Evolutionary conservation across 305 asterid species (phyloP).

Genomic region (Fraxinus sp.): DNA sequence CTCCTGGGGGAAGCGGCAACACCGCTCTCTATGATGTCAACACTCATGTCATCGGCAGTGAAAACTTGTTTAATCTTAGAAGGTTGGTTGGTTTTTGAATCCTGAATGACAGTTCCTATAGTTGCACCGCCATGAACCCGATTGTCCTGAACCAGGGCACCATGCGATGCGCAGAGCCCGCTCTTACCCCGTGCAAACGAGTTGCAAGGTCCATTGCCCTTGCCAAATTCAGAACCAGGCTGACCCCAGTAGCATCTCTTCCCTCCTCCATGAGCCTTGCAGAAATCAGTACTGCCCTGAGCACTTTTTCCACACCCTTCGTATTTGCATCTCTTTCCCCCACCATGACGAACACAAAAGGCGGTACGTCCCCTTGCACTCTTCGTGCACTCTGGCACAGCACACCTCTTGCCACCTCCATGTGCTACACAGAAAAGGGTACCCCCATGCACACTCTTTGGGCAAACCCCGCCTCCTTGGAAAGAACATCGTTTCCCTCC

Average conservation of each 20-base stretch:
- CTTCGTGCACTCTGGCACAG: conserved; percentile 76
- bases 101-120: conserved; percentile 48
- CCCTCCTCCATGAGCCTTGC: conserved; percentile 99
- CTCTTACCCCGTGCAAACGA: conserved; percentile 78
- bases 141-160: conserved; percentile 75
- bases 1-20: conserved; percentile 29
- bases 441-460: conserved; percentile 98
- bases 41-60: conserved; percentile 36
- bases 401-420: conserved; percentile 96
- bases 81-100: conserved; percentile 29
- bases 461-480: conserved; percentile 78
- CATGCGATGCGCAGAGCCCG: conserved; percentile 77
- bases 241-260: conserved; percentile 93
- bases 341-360: conserved; percentile 92
- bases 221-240: conserved; percentile 63
- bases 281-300: conserved; percentile 97
- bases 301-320: conserved; percentile 91
- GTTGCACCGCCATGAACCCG: conserved; percentile 90
- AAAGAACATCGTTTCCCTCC: conserved; percentile 92
- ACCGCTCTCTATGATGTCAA: conserved; percentile 33
- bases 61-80: conserved; percentile 37
- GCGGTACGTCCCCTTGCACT: conserved; percentile 98
- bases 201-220: conserved; percentile 61
- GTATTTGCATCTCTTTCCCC: conserved; percentile 87
- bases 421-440: conserved; percentile 91